Evolutionary conservation across 1,284 basidiomycete species (phyloP).

Genomic region (Ceratobasidium theobromae): DNA sequence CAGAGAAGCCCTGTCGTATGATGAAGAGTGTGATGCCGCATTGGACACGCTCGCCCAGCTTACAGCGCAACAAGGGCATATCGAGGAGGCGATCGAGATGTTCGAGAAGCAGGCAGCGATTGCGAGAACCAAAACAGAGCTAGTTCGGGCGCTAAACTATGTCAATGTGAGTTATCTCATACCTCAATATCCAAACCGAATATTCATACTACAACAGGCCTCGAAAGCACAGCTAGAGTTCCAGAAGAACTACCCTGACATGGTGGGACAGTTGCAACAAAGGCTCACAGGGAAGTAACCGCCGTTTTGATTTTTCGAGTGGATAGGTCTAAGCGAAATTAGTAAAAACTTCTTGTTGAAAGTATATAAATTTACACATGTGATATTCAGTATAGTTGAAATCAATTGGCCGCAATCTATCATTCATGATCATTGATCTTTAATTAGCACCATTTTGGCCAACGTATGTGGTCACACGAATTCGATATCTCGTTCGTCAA

Average conservation of each 20-base stretch:
- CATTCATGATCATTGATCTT: too few species aligned
- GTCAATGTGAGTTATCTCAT: constrained; percentile 74
- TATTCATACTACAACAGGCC: too few species aligned
- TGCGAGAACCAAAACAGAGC: constrained; percentile 88
- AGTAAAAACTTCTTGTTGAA: too few species aligned
- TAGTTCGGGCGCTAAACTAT: constrained; percentile 87
- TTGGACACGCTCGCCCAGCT: constrained; percentile 96
- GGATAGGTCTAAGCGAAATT: too few species aligned
- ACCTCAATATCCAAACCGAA: too few species aligned
- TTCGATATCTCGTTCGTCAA: too few species aligned
- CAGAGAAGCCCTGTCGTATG: constrained; percentile 82
- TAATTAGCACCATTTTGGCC: too few species aligned
- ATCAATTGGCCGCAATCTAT: too few species aligned
- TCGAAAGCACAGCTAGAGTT: constrained; percentile 81
- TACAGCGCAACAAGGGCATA: constrained; percentile 87
- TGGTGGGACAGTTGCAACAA: constrained; percentile 54
- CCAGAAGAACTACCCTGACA: constrained; percentile 76
- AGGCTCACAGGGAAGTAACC: constrained; percentile 41
- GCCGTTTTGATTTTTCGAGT: too few species aligned
- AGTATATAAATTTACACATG: too few species aligned
- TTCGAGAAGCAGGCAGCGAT: constrained; percentile 85
- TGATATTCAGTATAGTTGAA: too few species aligned
- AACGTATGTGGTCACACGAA: too few species aligned
- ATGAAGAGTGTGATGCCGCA: constrained; percentile 94
- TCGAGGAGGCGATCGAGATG: constrained; percentile 83